Percentiles rank a stretch among this genome's conserved stretches.
These are phyloP conservation scores for Hortaea sp. DNA, from an alignment of 2,329 filamentous ascomycete genomes.

Conservation along the genomic window DNA sequence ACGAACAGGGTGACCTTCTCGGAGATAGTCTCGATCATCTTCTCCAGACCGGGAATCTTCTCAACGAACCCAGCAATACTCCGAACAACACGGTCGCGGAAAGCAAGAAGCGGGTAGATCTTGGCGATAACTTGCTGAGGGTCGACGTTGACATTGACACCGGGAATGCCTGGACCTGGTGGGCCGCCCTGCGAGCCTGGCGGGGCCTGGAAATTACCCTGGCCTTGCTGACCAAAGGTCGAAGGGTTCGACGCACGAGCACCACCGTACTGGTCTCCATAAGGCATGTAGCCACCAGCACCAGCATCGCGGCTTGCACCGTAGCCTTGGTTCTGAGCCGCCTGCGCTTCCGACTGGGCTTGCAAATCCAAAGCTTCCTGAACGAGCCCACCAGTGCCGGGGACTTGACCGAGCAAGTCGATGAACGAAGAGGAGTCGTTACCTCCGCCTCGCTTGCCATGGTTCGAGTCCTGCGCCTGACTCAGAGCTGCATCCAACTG, in stretches of 20 bases:
- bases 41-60: constrained; percentile 83
- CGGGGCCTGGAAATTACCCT: constrained; percentile 20
- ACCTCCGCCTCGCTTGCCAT: constrained; percentile 18
- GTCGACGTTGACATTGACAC: constrained; percentile 70
- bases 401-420: constrained; percentile 64
- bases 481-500: constrained; percentile 36
- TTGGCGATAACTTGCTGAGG: constrained; percentile 39
- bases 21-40: constrained; percentile 84
- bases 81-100: constrained; percentile 88
- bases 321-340: constrained; percentile 26
- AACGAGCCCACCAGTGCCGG: constrained; percentile 41
- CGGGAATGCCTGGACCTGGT: constrained; percentile 49
- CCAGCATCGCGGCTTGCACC: constrained; percentile 7
- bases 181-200: constrained; percentile 29
- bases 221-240: constrained; percentile 11
- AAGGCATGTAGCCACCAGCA: constrained; percentile 11
- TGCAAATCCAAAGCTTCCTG: constrained; percentile 38
- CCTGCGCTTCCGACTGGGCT: constrained; percentile 38
- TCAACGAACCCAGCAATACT: constrained; percentile 75
- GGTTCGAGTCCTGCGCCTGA: constrained; percentile 26
- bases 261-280: constrained; percentile 11
- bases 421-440: constrained; percentile 41
- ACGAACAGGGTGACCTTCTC: constrained; percentile 90
- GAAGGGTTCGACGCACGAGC: constrained; percentile 18
- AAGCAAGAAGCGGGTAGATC: constrained; percentile 91